phyloP scores from a whole-genome alignment of 192 early-diverging fungal genomes.

The Podila epigama region DNA sequence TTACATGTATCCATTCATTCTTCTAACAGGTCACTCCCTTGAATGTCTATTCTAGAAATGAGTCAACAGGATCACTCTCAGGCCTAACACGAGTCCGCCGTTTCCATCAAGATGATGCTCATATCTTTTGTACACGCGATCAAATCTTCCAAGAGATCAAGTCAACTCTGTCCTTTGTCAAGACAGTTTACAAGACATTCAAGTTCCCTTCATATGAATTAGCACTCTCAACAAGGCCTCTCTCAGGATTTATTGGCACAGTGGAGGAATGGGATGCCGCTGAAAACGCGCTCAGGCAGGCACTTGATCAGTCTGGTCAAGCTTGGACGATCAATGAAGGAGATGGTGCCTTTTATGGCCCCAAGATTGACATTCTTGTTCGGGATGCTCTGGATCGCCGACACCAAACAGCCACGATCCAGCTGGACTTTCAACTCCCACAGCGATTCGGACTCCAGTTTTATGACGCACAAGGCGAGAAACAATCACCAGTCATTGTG shows the following conservation, averaged over 20 bases:
- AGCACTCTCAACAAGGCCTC: slow-evolving; percentile 83
- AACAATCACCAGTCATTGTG: slow-evolving; percentile 88
- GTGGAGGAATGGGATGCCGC: slow-evolving; percentile 81
- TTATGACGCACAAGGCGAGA: slow-evolving; percentile 66
- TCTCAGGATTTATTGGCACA: slow-evolving; percentile 74
- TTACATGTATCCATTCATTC: neutral
- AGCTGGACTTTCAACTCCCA: slow-evolving; percentile 96
- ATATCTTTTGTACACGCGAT: slow-evolving; percentile 89
- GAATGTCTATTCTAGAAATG: slow-evolving; percentile 68
- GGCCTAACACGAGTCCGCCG: slow-evolving; percentile 91
- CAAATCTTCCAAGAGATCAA: slow-evolving; percentile 86
- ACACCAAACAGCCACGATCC: slow-evolving; percentile 95
- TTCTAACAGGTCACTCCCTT: neutral
- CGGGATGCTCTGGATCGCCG: slow-evolving; percentile 79
- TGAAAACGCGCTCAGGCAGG: slow-evolving; percentile 74
- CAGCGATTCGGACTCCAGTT: slow-evolving; percentile 84
- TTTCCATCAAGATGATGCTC: slow-evolving; percentile 98
- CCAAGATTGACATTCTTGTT: slow-evolving; percentile 93
- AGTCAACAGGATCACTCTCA: slow-evolving; percentile 86
- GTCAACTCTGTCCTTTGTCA: slow-evolving; percentile 77
- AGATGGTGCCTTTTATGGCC: slow-evolving; percentile 97
- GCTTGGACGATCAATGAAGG: slow-evolving; percentile 79
- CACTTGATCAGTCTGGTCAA: slow-evolving; percentile 66
- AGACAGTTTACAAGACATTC: slow-evolving; percentile 81
- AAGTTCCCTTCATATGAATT: slow-evolving; percentile 81